Percentiles rank a stretch among this genome's conserved stretches.
phyloP scores from a whole-genome alignment of 1,284 basidiomycete genomes.

The Boletellus sp. region DNA sequence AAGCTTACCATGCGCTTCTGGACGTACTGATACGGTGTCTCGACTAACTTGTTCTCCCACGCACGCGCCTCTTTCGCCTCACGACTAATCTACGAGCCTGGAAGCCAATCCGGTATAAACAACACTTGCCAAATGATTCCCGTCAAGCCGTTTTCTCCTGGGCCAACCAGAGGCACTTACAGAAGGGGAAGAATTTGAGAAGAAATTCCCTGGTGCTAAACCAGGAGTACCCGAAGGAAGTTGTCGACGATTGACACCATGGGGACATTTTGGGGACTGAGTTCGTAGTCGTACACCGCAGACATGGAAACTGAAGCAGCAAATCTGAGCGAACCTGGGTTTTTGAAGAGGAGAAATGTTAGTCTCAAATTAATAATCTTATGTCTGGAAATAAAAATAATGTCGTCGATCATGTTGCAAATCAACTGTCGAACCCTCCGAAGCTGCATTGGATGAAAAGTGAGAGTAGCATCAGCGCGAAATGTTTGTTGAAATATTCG shows the following conservation, averaged over 20 bases:
- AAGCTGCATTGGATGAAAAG: background rate
- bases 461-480: background rate
- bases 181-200: constrained; percentile 17
- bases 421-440: background rate
- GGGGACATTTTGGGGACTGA: constrained; percentile 9
- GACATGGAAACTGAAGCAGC: constrained; percentile 13
- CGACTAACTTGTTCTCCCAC: constrained; percentile 4
- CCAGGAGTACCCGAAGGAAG: background rate
- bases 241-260: constrained; percentile 7
- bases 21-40: constrained; percentile 9
- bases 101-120: constrained; percentile 17
- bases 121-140: constrained; percentile 9
- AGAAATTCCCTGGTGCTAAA: background rate
- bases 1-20: background rate
- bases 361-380: background rate
- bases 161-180: constrained; percentile 5
- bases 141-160: no score
- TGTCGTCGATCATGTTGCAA: constrained; percentile 7
- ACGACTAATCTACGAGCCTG: constrained; percentile 9
- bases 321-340: constrained; percentile 2
- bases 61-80: background rate
- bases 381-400: constrained; percentile 4
- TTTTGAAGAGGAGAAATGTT: background rate
- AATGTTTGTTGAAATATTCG: background rate
- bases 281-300: constrained; percentile 16